phyloP scores from a whole-genome alignment of 192 early-diverging fungal species.

The Entomortierella chlamydospora region DNA sequence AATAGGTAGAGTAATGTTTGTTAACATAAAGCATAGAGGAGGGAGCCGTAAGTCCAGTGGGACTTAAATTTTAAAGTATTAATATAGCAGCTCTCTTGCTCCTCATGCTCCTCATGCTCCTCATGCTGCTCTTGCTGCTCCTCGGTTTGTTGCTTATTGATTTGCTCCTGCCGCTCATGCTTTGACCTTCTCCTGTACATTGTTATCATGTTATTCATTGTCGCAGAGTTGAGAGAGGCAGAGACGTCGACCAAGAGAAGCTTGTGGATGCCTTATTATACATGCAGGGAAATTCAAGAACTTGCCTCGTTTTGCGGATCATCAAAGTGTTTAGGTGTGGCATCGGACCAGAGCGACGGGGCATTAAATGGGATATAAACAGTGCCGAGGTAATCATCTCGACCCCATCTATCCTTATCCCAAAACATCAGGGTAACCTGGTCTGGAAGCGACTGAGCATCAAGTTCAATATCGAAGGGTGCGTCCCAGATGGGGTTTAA shows the following conservation, averaged over 20 bases:
- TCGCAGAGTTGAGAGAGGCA: neutral
- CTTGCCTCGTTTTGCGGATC: constrained; percentile 66
- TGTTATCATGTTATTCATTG: neutral
- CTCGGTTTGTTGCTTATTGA: neutral
- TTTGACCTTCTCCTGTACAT: neutral
- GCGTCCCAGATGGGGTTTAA: constrained; percentile 77
- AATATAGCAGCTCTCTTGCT: neutral
- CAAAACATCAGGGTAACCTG: constrained; percentile 67
- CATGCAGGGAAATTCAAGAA: too few relatives aligned
- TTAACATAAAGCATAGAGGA: too few relatives aligned
- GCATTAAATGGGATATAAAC: constrained; percentile 67
- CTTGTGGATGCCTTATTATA: neutral
- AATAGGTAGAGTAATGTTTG: too few relatives aligned
- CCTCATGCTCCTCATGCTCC: neutral
- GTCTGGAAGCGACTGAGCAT: constrained; percentile 45
- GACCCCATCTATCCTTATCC: constrained; percentile 75
- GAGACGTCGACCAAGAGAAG: neutral
- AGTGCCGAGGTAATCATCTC: constrained; percentile 76
- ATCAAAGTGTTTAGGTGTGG: constrained; percentile 57
- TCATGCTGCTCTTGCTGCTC: neutral
- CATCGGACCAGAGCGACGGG: constrained; percentile 57
- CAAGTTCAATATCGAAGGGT: constrained; percentile 65
- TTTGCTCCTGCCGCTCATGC: neutral
- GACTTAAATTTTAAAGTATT: neutral
- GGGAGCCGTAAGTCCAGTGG: too few relatives aligned